Percentiles rank a stretch among this genome's conserved stretches.
Conservation (phyloP, 495 filamentous ascomycete genomes). For the Echria macrotheca region DNA sequence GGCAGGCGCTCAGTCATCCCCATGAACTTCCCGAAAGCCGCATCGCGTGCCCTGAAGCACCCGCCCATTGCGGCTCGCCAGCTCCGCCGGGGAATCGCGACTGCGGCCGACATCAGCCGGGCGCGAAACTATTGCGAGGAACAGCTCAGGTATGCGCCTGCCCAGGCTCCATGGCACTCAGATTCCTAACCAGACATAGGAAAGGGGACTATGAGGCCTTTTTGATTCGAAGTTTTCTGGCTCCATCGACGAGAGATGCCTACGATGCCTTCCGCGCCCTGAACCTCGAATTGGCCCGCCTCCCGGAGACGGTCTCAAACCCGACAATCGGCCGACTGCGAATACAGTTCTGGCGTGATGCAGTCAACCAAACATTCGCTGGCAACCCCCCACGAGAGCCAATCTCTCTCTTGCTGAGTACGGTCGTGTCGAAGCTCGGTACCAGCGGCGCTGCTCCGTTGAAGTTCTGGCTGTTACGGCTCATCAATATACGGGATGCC, state of each 20-base stretch:
- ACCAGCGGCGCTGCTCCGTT: slow-evolving; percentile 51
- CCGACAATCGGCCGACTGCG: slow-evolving; percentile 77
- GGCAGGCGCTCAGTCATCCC: neutral
- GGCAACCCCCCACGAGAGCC: slow-evolving; percentile 79
- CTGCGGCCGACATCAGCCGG: slow-evolving; percentile 36
- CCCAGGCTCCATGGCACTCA: neutral
- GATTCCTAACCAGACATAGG: slow-evolving; percentile 12
- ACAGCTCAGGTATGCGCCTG: slow-evolving; percentile 36
- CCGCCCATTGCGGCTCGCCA: slow-evolving; percentile 6
- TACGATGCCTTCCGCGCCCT: slow-evolving; percentile 89
- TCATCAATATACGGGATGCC: slow-evolving; percentile 75
- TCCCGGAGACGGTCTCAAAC: slow-evolving; percentile 81
- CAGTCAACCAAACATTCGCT: slow-evolving; percentile 64
- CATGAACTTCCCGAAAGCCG: slow-evolving; percentile 17
- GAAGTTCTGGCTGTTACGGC: slow-evolving; percentile 73
- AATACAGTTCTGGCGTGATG: slow-evolving; percentile 91
- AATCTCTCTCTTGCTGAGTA: slow-evolving; percentile 74
- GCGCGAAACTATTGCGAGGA: slow-evolving; percentile 45
- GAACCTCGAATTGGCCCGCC: slow-evolving; percentile 82
- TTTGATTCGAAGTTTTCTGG: slow-evolving; percentile 79
- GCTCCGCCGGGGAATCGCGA: slow-evolving; percentile 10
- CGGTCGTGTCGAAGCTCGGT: slow-evolving; percentile 58
- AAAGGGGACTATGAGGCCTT: slow-evolving; percentile 75
- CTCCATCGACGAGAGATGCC: slow-evolving; percentile 61
- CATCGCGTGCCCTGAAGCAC: slow-evolving; percentile 18